phyloP scores from a whole-genome alignment of 305 asterid species.

The Ajuga reptans region DNA sequence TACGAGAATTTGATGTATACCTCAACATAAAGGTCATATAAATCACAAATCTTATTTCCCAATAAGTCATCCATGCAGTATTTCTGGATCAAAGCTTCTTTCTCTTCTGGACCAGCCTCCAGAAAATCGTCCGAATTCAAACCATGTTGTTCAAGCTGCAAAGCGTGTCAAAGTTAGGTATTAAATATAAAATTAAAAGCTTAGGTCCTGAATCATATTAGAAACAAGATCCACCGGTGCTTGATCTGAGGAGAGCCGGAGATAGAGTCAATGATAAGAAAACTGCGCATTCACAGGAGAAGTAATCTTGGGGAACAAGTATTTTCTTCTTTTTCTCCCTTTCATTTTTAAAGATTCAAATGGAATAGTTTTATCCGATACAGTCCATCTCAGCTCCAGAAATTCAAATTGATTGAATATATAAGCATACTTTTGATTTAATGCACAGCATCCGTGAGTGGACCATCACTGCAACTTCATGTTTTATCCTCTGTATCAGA shows the following conservation, averaged over 20 bases:
- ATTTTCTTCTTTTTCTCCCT: too few species aligned
- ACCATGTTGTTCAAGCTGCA: slow-evolving; percentile 49
- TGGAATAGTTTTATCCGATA: background rate
- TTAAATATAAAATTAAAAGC: too few species aligned
- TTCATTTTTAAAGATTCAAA: background rate
- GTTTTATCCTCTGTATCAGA: slow-evolving; percentile 34
- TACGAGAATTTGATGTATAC: slow-evolving; percentile 21
- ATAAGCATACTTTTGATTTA: slow-evolving; percentile 33
- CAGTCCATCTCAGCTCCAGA: background rate
- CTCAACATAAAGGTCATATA: slow-evolving; percentile 61
- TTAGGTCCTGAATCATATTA: too few species aligned
- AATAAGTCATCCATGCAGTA: slow-evolving; percentile 45
- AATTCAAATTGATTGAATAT: background rate
- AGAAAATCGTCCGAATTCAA: slow-evolving; percentile 54
- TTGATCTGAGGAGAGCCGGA: too few species aligned
- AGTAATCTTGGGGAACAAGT: too few species aligned
- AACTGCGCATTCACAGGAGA: too few species aligned
- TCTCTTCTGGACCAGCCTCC: slow-evolving; percentile 47
- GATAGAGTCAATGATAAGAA: too few species aligned
- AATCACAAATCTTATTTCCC: slow-evolving; percentile 63
- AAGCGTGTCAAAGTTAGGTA: background rate
- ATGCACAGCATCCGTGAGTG: slow-evolving; percentile 22
- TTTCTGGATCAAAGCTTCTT: slow-evolving; percentile 33
- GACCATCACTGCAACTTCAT: slow-evolving; percentile 40
- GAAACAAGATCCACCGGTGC: too few species aligned